phyloP scores from a whole-genome alignment of 345 rosid species.

The Sisymbrium irio region DNA sequence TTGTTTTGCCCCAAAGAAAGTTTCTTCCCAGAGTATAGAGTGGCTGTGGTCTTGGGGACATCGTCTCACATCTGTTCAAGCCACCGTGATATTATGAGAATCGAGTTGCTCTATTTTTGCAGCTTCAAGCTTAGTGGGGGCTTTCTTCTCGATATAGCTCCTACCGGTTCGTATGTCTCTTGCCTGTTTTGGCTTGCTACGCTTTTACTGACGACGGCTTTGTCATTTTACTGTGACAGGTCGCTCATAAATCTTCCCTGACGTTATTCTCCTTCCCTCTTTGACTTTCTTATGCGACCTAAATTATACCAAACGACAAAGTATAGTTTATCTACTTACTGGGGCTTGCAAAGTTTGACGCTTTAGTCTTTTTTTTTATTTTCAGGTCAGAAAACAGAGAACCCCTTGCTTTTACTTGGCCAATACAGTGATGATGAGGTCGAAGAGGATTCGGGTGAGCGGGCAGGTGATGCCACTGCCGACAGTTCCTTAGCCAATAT shows the following conservation, averaged over 20 bases:
- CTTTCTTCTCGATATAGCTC: slow-evolving; percentile 58
- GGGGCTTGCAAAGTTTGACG: slow-evolving; percentile 40
- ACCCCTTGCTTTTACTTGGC: slow-evolving; percentile 84
- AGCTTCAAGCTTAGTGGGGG: slow-evolving; percentile 61
- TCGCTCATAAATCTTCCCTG: slow-evolving; percentile 43
- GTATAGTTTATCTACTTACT: slow-evolving; percentile 11
- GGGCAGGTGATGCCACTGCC: slow-evolving; percentile 24
- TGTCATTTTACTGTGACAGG: slow-evolving; percentile 62
- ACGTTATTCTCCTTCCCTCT: slow-evolving; percentile 20
- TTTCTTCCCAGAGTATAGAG: slow-evolving; percentile 63
- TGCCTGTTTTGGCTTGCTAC: slow-evolving; percentile 63
- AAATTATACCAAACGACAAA: neutral
- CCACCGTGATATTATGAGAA: slow-evolving; percentile 55
- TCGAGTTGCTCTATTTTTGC: slow-evolving; percentile 67
- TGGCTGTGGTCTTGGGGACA: slow-evolving; percentile 73
- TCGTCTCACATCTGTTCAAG: slow-evolving; percentile 63
- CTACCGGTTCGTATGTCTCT: slow-evolving; percentile 95
- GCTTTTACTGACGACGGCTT: slow-evolving; percentile 65
- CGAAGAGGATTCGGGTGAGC: slow-evolving; percentile 50
- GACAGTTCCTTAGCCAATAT: slow-evolving; percentile 39
- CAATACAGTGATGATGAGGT: slow-evolving; percentile 91
- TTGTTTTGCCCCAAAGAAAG: slow-evolving; percentile 54
- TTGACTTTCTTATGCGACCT: slow-evolving; percentile 2
- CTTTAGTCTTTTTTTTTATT: slow-evolving; percentile 34
- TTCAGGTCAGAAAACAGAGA: slow-evolving; percentile 72